phyloP scores from a whole-genome alignment of 2,329 filamentous ascomycete species.

The Hypoxylon sp. region DNA sequence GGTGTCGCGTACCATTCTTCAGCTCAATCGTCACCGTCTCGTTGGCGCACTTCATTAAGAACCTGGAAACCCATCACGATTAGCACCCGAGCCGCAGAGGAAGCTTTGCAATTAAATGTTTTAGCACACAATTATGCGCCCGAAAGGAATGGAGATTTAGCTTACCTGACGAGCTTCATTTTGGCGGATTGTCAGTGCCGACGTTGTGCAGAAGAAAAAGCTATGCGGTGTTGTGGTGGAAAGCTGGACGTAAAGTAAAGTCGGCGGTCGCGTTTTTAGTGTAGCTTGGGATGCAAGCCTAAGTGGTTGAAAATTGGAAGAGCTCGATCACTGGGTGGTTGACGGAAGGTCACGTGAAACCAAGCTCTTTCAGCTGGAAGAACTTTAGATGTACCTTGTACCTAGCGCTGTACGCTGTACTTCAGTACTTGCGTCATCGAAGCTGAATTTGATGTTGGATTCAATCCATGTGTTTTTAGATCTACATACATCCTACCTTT shows the following conservation, averaged over 20 bases:
- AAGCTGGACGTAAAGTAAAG: constrained; percentile 23
- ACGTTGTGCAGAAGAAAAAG: constrained; percentile 1
- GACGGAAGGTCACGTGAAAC: constrained; percentile 14
- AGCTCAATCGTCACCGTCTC: constrained; percentile 98
- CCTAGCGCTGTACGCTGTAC: too few relatives aligned
- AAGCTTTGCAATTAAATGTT: constrained; percentile 49
- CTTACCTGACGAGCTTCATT: constrained; percentile 98
- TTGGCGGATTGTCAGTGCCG: constrained; percentile 50
- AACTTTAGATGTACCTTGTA: too few relatives aligned
- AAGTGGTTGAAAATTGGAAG: constrained; percentile 26
- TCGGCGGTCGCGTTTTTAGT: constrained; percentile 27
- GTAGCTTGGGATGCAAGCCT: constrained; percentile 18
- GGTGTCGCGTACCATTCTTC: constrained; percentile 80
- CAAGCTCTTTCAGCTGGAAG: constrained; percentile 2
- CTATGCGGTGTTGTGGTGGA: constrained; percentile 4
- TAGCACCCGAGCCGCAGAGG: constrained; percentile 46
- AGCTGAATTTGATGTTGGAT: too few relatives aligned
- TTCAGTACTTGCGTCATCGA: too few relatives aligned
- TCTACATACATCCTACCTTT: too few relatives aligned
- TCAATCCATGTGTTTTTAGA: too few relatives aligned
- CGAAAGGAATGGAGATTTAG: constrained; percentile 37
- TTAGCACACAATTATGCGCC: constrained; percentile 56
- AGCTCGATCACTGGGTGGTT: background rate
- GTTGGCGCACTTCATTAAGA: constrained; percentile 99
- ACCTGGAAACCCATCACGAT: constrained; percentile 64